These are phyloP conservation scores for Solanum piurae DNA, from an alignment of 257 asterid species.

Conservation along the genomic window DNA sequence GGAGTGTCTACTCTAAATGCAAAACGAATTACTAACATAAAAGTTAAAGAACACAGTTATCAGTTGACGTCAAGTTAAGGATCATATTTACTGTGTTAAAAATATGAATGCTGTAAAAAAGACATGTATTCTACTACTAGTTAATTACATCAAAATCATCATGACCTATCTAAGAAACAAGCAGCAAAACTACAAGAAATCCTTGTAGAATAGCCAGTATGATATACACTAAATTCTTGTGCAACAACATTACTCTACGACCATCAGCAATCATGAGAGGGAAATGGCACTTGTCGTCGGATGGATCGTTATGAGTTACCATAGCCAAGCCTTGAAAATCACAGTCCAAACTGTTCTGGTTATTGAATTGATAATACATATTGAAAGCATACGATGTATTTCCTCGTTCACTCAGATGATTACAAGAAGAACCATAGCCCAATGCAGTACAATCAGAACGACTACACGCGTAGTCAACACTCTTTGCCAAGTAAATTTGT, in stretches of 20 bases:
- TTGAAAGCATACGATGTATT: constrained; percentile 94
- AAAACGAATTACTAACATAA: too few species aligned
- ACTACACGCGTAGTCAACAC: constrained; percentile 72
- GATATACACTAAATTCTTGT: constrained; percentile 45
- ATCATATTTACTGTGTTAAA: too few species aligned
- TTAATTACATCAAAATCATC: neutral
- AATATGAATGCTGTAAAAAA: neutral
- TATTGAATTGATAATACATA: constrained; percentile 77
- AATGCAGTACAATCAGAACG: constrained; percentile 77
- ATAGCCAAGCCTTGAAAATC: constrained; percentile 62
- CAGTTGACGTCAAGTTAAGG: too few species aligned
- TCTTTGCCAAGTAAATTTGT: constrained; percentile 33
- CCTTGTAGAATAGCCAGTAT: constrained; percentile 58
- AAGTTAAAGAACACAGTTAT: too few species aligned
- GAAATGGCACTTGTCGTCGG: constrained; percentile 49
- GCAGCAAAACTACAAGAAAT: constrained; percentile 62
- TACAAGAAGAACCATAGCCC: constrained; percentile 86
- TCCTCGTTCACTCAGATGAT: constrained; percentile 42
- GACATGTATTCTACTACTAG: neutral
- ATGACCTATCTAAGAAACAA: constrained; percentile 27
- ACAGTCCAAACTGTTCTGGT: constrained; percentile 75
- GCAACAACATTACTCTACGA: constrained; percentile 42
- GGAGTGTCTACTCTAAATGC: too few species aligned
- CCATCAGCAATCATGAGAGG: constrained; percentile 72
- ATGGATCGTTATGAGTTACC: constrained; percentile 64